A percentile compares a stretch with the other conserved stretches of the same genome.
These are phyloP conservation scores for Venustampulla echinocandica DNA, from an alignment of 495 filamentous ascomycete species.

Conservation along the genomic window DNA sequence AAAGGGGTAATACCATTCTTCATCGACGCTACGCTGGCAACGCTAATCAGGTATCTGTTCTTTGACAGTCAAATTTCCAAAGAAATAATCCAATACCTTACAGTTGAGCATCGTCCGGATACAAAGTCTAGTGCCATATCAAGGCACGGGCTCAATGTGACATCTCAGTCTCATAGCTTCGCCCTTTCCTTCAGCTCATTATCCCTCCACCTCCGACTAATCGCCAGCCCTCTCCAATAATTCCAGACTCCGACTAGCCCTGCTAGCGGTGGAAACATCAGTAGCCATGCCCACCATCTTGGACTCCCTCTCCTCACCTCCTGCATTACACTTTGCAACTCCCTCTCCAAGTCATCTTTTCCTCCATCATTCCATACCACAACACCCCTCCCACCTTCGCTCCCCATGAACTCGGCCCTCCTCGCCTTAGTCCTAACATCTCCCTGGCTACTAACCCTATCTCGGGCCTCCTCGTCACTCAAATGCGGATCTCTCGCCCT, in stretches of 20 bases:
- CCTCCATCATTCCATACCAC: constrained; percentile 84
- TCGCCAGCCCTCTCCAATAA: constrained; percentile 55
- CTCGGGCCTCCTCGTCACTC: constrained; percentile 68
- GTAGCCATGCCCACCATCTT: constrained; percentile 70
- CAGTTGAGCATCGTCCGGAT: too few species aligned
- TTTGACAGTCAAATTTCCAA: too few species aligned
- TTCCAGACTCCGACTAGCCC: constrained; percentile 55
- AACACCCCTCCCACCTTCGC: constrained; percentile 54
- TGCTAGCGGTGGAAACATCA: constrained; percentile 66
- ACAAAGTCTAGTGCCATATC: too few species aligned
- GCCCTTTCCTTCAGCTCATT: constrained; percentile 58
- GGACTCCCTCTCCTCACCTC: constrained; percentile 56
- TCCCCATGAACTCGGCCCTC: constrained; percentile 45
- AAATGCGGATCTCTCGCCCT: constrained; percentile 63
- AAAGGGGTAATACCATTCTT: too few species aligned
- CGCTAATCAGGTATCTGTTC: too few species aligned
- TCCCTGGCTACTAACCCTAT: constrained; percentile 73
- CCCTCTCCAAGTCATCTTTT: constrained; percentile 52
- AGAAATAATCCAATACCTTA: too few species aligned
- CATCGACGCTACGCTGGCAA: too few species aligned
- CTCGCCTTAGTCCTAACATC: constrained; percentile 74
- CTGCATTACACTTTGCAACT: constrained; percentile 53
- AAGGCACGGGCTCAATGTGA: too few species aligned
- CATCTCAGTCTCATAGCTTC: constrained; percentile 48
- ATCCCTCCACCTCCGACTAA: constrained; percentile 61